Percentiles rank a stretch among this genome's conserved stretches.
Conservation (phyloP, 2,329 filamentous ascomycete genomes). For the Colletotrichum orbiculare region DNA sequence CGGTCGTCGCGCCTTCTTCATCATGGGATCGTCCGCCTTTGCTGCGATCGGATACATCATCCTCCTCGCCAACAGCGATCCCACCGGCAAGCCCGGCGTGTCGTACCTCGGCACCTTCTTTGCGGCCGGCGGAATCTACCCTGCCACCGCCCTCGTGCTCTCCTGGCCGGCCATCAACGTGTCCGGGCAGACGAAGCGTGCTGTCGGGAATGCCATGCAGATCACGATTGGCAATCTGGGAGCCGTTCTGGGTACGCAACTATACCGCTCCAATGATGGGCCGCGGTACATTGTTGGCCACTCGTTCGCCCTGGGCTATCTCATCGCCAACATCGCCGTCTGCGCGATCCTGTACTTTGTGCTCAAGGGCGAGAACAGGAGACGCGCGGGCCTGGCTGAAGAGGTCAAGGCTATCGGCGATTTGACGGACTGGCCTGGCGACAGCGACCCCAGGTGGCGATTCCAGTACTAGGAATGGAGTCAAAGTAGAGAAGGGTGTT, state of each 20-base stretch:
- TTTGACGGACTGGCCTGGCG: constrained; percentile 67
- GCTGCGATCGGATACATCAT: constrained; percentile 72
- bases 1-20: constrained; percentile 69
- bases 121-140: constrained; percentile 75
- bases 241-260: constrained; percentile 75
- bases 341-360: constrained; percentile 63
- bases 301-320: constrained; percentile 72
- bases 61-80: constrained; percentile 62
- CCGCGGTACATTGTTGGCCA: constrained; percentile 76
- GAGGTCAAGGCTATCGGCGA: constrained; percentile 62
- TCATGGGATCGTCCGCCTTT: constrained; percentile 67
- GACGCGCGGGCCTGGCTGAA: constrained; percentile 55
- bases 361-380: constrained; percentile 67
- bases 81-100: constrained; percentile 60
- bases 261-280: constrained; percentile 70
- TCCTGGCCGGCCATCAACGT: constrained; percentile 80
- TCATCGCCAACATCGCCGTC: constrained; percentile 67
- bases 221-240: constrained; percentile 78
- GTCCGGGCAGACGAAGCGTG: constrained; percentile 76
- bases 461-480: constrained; percentile 62
- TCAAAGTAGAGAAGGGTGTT: too few relatives aligned
- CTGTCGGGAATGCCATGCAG: constrained; percentile 76
- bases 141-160: constrained; percentile 70
- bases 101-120: constrained; percentile 72
- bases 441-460: constrained; percentile 73